Evolutionary conservation across 2,329 filamentous ascomycete genomes (phyloP).

Genomic region (Ophiostoma pallidulum): DNA sequence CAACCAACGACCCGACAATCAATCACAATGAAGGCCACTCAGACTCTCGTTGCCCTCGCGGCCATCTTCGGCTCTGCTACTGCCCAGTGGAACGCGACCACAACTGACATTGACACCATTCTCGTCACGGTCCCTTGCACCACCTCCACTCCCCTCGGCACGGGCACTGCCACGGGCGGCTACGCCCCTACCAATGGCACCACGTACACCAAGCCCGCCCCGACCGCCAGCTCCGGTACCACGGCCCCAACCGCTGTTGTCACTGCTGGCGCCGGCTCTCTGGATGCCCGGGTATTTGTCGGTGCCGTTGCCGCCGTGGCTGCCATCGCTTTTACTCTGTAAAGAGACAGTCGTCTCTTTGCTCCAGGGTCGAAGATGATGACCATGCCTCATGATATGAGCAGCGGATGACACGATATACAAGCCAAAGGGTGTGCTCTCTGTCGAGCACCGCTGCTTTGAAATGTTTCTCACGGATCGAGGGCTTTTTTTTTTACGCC

Average conservation of each 20-base stretch:
- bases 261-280: constrained; percentile 10
- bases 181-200: constrained; percentile 4
- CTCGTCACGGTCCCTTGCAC: constrained; percentile 8
- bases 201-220: constrained; percentile 4
- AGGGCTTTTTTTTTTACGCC: background rate
- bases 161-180: constrained; percentile 1
- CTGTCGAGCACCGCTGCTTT: too few species aligned
- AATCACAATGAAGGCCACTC: constrained; percentile 15
- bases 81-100: constrained; percentile 2
- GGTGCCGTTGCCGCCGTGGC: constrained; percentile 16
- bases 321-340: constrained; percentile 16
- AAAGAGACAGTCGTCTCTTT: background rate
- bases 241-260: background rate
- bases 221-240: background rate
- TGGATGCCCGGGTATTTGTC: constrained; percentile 11
- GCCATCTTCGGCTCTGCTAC: constrained; percentile 8
- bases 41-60: constrained; percentile 10
- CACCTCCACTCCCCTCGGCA: background rate
- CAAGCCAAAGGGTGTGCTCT: too few species aligned
- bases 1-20: too few species aligned
- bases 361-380: too few species aligned
- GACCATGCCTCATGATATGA: too few species aligned
- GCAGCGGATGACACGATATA: too few species aligned
- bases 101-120: background rate
- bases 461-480: background rate